Conservation (phyloP, 2,329 filamentous ascomycete species). For the Tolypocladium inflatum region DNA sequence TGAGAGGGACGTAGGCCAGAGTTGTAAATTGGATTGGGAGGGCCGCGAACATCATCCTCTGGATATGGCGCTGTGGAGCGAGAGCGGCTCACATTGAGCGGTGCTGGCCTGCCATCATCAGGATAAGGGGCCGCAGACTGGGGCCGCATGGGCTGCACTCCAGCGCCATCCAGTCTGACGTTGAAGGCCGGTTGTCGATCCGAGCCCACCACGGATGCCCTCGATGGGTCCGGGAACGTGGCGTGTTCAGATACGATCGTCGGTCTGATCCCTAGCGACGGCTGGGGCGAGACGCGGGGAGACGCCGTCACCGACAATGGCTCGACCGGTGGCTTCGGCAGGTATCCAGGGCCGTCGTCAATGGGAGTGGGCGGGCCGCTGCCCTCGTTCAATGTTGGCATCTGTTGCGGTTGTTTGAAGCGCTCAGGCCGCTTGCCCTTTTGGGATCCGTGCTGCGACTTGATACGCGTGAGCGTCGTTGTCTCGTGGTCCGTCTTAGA, state of each 20-base stretch:
- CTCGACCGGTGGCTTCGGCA: conserved; percentile 8
- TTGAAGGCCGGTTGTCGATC: conserved; percentile 41
- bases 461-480: conserved; percentile 80
- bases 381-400: conserved; percentile 42
- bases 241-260: conserved; percentile 27
- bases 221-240: conserved; percentile 38
- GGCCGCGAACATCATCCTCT: conserved; percentile 34
- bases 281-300: conserved; percentile 27
- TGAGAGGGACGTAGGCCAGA: conserved; percentile 39
- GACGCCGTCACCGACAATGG: conserved; percentile 13
- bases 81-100: conserved; percentile 32
- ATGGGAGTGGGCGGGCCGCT: conserved; percentile 18
- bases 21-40: conserved; percentile 30
- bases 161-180: conserved; percentile 32
- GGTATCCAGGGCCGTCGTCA: conserved; percentile 9
- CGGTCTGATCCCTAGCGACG: conserved; percentile 30
- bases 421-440: conserved; percentile 51
- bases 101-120: conserved; percentile 52
- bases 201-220: conserved; percentile 22
- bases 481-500: conserved; percentile 91
- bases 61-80: conserved; percentile 43
- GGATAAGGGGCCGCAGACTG: conserved; percentile 61
- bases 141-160: conserved; percentile 26
- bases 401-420: conserved; percentile 39
- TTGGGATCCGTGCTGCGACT: conserved; percentile 65